phyloP scores from a whole-genome alignment of 2,329 filamentous ascomycete species.

The Fusarium lateritium region DNA sequence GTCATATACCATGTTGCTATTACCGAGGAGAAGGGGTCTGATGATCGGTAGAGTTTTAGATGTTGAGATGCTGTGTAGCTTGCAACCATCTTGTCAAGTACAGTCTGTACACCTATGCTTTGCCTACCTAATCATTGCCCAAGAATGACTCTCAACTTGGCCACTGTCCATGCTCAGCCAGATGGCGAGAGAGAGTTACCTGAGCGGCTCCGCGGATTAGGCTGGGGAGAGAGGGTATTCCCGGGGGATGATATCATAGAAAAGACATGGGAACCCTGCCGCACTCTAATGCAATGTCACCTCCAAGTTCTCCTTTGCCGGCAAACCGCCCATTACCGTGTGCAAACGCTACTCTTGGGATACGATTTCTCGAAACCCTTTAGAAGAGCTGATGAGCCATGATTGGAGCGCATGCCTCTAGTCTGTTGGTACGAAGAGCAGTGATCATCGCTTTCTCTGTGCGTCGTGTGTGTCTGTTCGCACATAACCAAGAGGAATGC shows the following conservation, averaged over 20 bases:
- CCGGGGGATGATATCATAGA: conserved; percentile 41
- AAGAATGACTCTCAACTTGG: background rate
- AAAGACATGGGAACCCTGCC: conserved; percentile 8
- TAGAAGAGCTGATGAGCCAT: conserved; percentile 6
- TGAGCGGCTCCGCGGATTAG: conserved; percentile 19
- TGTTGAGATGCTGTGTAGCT: too few species aligned
- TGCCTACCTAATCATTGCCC: background rate
- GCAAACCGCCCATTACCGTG: conserved; percentile 5
- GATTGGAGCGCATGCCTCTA: conserved; percentile 46
- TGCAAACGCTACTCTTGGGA: conserved; percentile 8
- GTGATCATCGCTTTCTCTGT: conserved; percentile 26
- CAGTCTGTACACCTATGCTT: background rate
- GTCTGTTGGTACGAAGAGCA: conserved; percentile 11
- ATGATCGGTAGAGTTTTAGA: too few species aligned
- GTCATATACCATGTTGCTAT: background rate
- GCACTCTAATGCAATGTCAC: conserved; percentile 10
- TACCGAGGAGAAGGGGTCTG: background rate
- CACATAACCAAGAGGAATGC: background rate
- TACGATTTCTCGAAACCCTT: conserved; percentile 27
- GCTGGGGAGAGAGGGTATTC: conserved; percentile 11
- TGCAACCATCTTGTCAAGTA: too few species aligned
- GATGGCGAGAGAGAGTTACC: background rate
- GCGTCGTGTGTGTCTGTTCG: background rate
- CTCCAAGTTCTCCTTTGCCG: conserved; percentile 17
- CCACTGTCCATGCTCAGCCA: background rate